These are phyloP conservation scores for Pseudocercospora musae DNA, from an alignment of 2,329 filamentous ascomycete species.

Conservation along the genomic window DNA sequence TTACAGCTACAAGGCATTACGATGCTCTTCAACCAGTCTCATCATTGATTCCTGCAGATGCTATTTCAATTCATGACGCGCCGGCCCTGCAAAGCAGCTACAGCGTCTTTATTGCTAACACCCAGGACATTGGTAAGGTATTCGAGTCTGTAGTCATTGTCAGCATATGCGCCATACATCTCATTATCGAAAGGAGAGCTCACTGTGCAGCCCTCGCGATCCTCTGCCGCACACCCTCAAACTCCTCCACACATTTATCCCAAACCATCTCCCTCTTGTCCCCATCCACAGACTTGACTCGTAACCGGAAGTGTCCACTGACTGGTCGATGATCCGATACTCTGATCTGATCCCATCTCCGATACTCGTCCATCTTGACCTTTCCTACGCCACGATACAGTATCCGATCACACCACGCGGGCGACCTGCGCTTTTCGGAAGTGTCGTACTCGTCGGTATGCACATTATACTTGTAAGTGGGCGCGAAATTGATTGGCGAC, in stretches of 20 bases:
- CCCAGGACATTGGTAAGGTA: constrained; percentile 64
- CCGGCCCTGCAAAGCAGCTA: constrained; percentile 22
- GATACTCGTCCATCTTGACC: constrained; percentile 84
- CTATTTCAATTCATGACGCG: not conserved
- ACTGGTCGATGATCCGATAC: constrained; percentile 93
- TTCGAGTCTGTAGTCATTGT: constrained; percentile 50
- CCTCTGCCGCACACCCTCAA: constrained; percentile 67
- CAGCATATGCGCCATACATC: too few species aligned
- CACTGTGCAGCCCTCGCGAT: constrained; percentile 76
- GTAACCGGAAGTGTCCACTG: constrained; percentile 76
- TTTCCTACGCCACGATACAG: constrained; percentile 79
- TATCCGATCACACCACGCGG: constrained; percentile 94
- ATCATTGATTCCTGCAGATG: not conserved
- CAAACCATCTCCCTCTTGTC: constrained; percentile 53
- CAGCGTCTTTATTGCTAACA: constrained; percentile 53
- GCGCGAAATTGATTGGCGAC: constrained; percentile 82
- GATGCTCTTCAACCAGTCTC: too few species aligned
- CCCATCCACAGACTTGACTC: constrained; percentile 76
- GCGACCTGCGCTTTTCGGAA: constrained; percentile 81
- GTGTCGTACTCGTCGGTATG: constrained; percentile 92
- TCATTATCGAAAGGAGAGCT: too few species aligned
- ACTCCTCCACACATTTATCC: constrained; percentile 51
- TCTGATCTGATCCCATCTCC: constrained; percentile 74
- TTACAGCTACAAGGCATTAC: too few species aligned
- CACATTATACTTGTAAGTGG: constrained; percentile 98